A percentile compares a stretch with the other conserved stretches of the same genome.
phyloP scores from a whole-genome alignment of 164 flowering plant genomes.

The Chimonanthus praecox region DNA sequence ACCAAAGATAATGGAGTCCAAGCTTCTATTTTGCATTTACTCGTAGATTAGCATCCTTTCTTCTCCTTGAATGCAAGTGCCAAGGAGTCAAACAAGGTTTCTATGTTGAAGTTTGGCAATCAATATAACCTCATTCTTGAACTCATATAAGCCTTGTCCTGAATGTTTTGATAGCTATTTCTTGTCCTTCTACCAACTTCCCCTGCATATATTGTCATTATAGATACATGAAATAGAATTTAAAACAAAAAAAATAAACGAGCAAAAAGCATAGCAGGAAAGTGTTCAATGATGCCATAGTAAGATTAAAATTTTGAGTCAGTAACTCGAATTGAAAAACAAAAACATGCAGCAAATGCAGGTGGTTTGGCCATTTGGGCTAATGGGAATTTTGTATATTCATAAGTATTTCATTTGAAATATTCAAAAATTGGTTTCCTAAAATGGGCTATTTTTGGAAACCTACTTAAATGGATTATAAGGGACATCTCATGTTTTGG shows the following conservation, averaged over 20 bases:
- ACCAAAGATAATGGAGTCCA: conserved; percentile 30
- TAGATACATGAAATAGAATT: neutral
- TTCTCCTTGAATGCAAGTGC: conserved; percentile 29
- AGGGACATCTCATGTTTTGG: too few species aligned
- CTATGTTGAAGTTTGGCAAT: conserved; percentile 41
- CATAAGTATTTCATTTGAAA: too few species aligned
- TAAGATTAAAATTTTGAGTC: too few species aligned
- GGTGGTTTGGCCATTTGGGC: too few species aligned
- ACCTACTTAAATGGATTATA: too few species aligned
- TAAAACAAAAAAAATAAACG: too few species aligned
- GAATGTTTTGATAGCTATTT: neutral
- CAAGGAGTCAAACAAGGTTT: conserved; percentile 36
- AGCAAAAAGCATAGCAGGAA: neutral
- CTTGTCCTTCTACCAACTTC: neutral
- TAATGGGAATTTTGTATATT: too few species aligned
- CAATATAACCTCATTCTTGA: conserved; percentile 31
- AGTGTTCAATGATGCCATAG: too few species aligned
- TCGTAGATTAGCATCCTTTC: conserved; percentile 39
- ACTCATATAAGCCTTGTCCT: conserved; percentile 4
- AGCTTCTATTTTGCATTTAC: conserved; percentile 30
- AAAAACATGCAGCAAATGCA: neutral
- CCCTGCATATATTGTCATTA: neutral
- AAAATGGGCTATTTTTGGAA: too few species aligned
- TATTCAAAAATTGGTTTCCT: too few species aligned
- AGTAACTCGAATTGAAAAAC: too few species aligned